Evolutionary conservation across 2,329 filamentous ascomycete genomes (phyloP).

Genomic region (Curvularia hawaiiensis): DNA sequence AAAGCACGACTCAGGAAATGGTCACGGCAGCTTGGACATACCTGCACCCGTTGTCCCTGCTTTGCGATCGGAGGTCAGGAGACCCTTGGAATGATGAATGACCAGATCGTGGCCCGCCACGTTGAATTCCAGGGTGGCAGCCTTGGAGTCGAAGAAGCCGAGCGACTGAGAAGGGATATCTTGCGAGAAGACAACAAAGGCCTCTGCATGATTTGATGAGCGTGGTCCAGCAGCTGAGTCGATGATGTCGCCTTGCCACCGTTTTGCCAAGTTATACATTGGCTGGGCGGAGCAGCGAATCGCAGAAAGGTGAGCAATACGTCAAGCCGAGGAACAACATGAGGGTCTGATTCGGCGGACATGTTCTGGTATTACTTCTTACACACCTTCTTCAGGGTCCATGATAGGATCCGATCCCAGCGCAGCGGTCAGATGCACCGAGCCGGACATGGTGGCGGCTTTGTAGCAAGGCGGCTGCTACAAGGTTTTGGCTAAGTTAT

Average conservation of each 20-base stretch:
- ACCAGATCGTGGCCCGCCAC: slow-evolving; percentile 73
- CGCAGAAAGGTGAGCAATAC: slow-evolving; percentile 19
- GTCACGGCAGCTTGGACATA: slow-evolving; percentile 37
- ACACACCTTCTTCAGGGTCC: slow-evolving; percentile 65
- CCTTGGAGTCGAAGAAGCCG: slow-evolving; percentile 80
- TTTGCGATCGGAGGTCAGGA: slow-evolving; percentile 76
- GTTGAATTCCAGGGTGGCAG: slow-evolving; percentile 67
- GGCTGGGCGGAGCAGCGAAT: slow-evolving; percentile 23
- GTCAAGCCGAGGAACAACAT: slow-evolving; percentile 23
- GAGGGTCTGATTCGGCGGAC: slow-evolving; percentile 19
- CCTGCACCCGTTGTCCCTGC: slow-evolving; percentile 76
- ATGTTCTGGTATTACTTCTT: slow-evolving; percentile 7
- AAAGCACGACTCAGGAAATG: slow-evolving; percentile 12
- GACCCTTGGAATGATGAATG: slow-evolving; percentile 81
- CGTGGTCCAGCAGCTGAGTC: slow-evolving; percentile 4
- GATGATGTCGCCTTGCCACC: neutral
- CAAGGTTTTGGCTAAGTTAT: slow-evolving; percentile 3
- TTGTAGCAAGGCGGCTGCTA: neutral
- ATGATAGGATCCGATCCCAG: slow-evolving; percentile 57
- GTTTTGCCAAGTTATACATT: neutral
- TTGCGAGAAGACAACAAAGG: slow-evolving; percentile 84
- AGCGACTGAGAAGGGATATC: slow-evolving; percentile 68
- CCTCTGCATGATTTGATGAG: slow-evolving; percentile 63
- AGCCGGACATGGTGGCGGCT: slow-evolving; percentile 10
- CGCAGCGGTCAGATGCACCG: slow-evolving; percentile 30